These are phyloP conservation scores for Rosa rugosa DNA, from an alignment of 306 rosid species.

Conservation along the genomic window DNA sequence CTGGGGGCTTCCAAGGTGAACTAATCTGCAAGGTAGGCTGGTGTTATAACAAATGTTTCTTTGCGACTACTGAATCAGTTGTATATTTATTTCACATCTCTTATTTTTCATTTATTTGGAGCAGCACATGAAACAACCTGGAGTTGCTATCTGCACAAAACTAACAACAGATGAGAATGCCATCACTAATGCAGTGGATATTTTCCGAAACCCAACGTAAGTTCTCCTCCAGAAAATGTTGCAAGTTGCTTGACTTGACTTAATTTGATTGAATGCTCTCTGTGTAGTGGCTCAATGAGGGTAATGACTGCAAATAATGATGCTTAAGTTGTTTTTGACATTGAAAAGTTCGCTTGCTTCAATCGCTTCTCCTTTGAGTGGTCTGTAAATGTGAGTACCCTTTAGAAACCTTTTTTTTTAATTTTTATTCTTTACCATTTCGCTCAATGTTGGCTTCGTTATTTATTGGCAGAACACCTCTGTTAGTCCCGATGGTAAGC, in stretches of 20 bases:
- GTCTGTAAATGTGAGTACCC: slow-evolving; percentile 90
- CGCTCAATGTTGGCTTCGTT: background rate
- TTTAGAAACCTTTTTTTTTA: background rate
- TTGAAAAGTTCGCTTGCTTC: slow-evolving; percentile 57
- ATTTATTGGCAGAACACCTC: slow-evolving; percentile 57
- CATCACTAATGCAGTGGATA: slow-evolving; percentile 88
- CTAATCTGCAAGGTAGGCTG: slow-evolving; percentile 88
- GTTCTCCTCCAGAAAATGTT: slow-evolving; percentile 15
- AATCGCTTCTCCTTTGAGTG: slow-evolving; percentile 70
- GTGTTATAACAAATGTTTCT: too few species aligned
- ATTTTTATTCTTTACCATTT: background rate
- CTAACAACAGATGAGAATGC: slow-evolving; percentile 74
- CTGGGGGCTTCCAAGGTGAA: slow-evolving; percentile 95
- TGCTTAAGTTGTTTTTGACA: slow-evolving; percentile 69
- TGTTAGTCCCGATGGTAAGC: slow-evolving; percentile 80
- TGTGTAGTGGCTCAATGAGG: slow-evolving; percentile 73
- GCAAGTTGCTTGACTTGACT: background rate
- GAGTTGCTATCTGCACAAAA: slow-evolving; percentile 82
- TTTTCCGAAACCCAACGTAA: slow-evolving; percentile 57
- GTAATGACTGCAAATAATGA: slow-evolving; percentile 82
- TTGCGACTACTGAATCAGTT: background rate
- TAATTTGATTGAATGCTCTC: slow-evolving; percentile 18
- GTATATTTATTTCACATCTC: background rate
- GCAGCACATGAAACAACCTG: slow-evolving; percentile 67
- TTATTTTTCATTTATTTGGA: slow-evolving; percentile 15